A percentile compares a stretch with the other conserved stretches of the same genome.
phyloP scores from a whole-genome alignment of 1,284 basidiomycete species.

The Kalmanozyma brasiliensis region DNA sequence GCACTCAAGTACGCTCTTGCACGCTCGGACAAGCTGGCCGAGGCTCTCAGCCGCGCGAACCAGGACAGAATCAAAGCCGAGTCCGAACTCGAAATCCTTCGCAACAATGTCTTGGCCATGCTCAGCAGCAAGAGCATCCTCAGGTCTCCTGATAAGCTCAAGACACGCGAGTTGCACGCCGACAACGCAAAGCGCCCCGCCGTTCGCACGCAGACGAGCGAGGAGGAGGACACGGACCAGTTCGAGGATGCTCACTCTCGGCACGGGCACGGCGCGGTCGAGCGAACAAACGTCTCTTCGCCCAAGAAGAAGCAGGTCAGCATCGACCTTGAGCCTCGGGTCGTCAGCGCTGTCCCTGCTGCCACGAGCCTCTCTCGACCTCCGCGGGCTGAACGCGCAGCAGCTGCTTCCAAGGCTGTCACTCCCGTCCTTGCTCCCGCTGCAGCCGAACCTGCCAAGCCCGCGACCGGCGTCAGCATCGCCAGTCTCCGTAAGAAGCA shows the following conservation, averaged over 20 bases:
- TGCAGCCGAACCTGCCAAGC: slow-evolving; percentile 6
- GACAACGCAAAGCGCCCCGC: too few species aligned
- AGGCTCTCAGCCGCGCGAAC: slow-evolving; percentile 13
- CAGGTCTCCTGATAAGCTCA: not conserved
- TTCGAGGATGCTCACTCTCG: slow-evolving; percentile 9
- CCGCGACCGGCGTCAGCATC: slow-evolving; percentile 33
- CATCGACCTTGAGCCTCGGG: not conserved
- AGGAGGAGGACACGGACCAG: not conserved
- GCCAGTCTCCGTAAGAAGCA: slow-evolving; percentile 34
- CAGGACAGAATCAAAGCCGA: slow-evolving; percentile 31
- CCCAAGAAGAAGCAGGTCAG: not conserved
- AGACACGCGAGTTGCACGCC: too few species aligned
- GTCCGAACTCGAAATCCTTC: slow-evolving; percentile 24
- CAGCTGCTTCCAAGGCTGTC: not conserved
- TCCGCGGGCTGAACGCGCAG: not conserved
- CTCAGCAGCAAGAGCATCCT: slow-evolving; percentile 19
- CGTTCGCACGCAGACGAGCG: not conserved
- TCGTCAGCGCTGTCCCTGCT: not conserved
- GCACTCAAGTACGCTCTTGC: slow-evolving; percentile 30
- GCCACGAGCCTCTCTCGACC: slow-evolving; percentile 5
- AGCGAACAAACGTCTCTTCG: not conserved
- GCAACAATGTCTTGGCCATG: slow-evolving; percentile 37
- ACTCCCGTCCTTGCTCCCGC: not conserved
- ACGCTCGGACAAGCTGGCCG: slow-evolving; percentile 23
- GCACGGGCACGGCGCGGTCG: not conserved